phyloP scores from a whole-genome alignment of 75 land plant genomes.

The Picea glauca region DNA sequence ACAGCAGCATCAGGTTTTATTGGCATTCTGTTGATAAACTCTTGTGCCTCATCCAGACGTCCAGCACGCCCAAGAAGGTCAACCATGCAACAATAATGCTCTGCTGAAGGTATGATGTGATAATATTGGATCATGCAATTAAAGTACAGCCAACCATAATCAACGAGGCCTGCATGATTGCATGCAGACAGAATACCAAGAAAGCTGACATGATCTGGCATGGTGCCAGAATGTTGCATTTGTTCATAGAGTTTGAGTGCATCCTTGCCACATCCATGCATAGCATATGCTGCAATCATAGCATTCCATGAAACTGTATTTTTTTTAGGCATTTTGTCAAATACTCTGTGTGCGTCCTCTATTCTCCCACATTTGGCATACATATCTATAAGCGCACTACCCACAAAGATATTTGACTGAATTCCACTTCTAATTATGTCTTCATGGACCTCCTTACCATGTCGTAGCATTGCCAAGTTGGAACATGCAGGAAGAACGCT shows the following conservation, averaged over 20 bases:
- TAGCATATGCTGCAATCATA: slow-evolving; percentile 26
- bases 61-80: slow-evolving; percentile 20
- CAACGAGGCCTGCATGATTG: slow-evolving; percentile 12
- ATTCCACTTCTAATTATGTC: not conserved
- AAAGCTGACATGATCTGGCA: slow-evolving; percentile 22
- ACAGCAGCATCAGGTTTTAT: not conserved
- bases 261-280: slow-evolving; percentile 14
- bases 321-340: slow-evolving; percentile 7
- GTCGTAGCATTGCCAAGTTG: slow-evolving; percentile 2
- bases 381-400: slow-evolving; percentile 14
- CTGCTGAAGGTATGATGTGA: not conserved
- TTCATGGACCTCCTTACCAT: slow-evolving; percentile 12
- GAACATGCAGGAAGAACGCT: slow-evolving; percentile 12
- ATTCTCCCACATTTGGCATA: slow-evolving; percentile 16
- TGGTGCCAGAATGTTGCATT: slow-evolving; percentile 20
- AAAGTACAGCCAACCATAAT: not conserved
- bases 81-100: slow-evolving; percentile 15
- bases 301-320: slow-evolving; percentile 18
- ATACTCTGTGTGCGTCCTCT: slow-evolving; percentile 6
- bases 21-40: slow-evolving; percentile 7
- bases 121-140: not conserved
- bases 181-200: slow-evolving; percentile 28
- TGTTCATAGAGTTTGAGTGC: slow-evolving; percentile 19
- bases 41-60: slow-evolving; percentile 8
- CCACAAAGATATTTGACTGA: not conserved